Evolutionary conservation across 805 yeast genomes (phyloP), one percentile per base, ranked within the genome.

Genomic region (Starmerella sp.): DNA sequence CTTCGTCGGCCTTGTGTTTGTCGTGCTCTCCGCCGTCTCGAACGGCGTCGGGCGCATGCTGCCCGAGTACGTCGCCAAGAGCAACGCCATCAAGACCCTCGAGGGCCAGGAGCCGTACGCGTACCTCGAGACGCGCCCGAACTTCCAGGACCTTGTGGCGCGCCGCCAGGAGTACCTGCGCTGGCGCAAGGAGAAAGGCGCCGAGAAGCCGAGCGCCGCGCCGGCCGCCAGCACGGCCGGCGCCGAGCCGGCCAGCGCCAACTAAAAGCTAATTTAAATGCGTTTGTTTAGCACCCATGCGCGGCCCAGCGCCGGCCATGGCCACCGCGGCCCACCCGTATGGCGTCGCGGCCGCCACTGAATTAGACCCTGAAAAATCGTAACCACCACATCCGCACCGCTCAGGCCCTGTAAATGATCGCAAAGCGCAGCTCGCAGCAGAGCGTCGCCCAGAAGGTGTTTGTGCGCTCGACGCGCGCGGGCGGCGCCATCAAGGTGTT

Each of bases 401-500:
- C 9, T 8, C 22, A 46, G 46, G 10, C 31, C 30, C 28, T 22
- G 3, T 36, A n/a, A 6, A 57, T 59, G 61, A 57, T 55, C 22
- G 63, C 62, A 15, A 60, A 60, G 46, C 58, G 63, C 31, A 60
- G 59, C 48, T 38, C 60, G 13, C 53, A 51, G 10, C 57, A 63
- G 54, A 64, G 62, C 50, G 64, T 67, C 8, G 62, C 70, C 22
- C 66, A 66, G 53, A 91, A 91, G 69, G 96, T 93, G 14, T 91
- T 86, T 71, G 95, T 93, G 54, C 74, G 96, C 63, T 86, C 96
- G 2, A 62, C 71, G 30, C 77, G 93, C 63, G 81, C 84, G 59
- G 97, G 97, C 9, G 83, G 83, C 46, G 96, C 97, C 5, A 77
- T 89, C 37, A 91, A 93, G 67, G 78, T 93, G 31, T 95, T 91